Base-by-base conservation (phyloP, 2,329 filamentous ascomycete genomes). In the Coleophoma crateriformis region DNA sequence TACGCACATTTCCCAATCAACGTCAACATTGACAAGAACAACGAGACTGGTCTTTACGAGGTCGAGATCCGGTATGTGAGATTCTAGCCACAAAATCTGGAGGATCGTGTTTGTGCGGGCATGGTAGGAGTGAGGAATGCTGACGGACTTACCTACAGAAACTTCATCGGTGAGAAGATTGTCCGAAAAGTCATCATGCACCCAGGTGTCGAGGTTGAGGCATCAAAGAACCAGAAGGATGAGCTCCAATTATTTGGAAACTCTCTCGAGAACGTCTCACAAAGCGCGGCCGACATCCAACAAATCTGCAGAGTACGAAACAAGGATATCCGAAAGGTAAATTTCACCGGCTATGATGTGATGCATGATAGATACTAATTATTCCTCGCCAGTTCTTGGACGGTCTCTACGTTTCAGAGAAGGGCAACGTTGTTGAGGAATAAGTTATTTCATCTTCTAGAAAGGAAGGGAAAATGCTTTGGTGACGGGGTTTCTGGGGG, bases 1-100 rank as follows among this genome's bases (percentile, higher is more conserved):
- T 99, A 99, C 76, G 94, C 94, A 73, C 94, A 99, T 87, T 99
- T 99, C 73, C 94, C 94, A 77, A 99, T 99, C 90, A 99, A 99
- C 84, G 92, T 99, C 80, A 97, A 96, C 83, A 76, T 99, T 64
- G 90, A 96, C 68, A 91, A 96, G 87, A 92, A 92, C 84, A 73
- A 75, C 69, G 94, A 97, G 79, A 94, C 89, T 58, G 91, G 85
- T 64, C 76, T 85, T 66, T 87, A 70, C 71, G 88, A 95, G 77
- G 88, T 99, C 70, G 94, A 99, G 86, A 97, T 99, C 81, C 87
- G 94, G 87, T 92, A 85, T 67, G 85, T 74, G 45, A 45, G 46
- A 32, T 14, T 15, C 27, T 46, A 15, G 15, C 19, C 15, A 17
- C 27, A 38, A 14, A 4, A 7, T 13, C 40, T 45, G 37, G 33